These are phyloP conservation scores for Aspergillus neoniger DNA, from an alignment of 2,329 filamentous ascomycete genomes.

Conservation along the genomic window DNA sequence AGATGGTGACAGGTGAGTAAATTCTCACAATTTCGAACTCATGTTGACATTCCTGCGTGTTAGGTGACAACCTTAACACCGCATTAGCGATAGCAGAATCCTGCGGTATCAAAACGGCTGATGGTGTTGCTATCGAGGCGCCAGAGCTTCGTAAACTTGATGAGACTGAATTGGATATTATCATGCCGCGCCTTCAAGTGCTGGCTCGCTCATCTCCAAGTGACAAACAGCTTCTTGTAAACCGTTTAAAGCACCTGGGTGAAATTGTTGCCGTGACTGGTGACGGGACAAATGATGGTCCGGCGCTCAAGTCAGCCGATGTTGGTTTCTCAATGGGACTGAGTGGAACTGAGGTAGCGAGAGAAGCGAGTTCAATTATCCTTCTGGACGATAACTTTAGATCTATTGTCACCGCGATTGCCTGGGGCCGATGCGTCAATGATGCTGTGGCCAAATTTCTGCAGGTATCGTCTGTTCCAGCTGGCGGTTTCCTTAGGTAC, in stretches of 20 bases:
- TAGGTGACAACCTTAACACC: slow-evolving; percentile 67
- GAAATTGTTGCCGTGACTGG: slow-evolving; percentile 63
- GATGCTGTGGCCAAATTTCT: slow-evolving; percentile 67
- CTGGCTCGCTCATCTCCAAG: slow-evolving; percentile 64
- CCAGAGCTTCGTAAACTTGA: slow-evolving; percentile 62
- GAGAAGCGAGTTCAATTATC: slow-evolving; percentile 65
- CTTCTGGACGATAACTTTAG: slow-evolving; percentile 66
- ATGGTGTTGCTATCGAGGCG: slow-evolving; percentile 66
- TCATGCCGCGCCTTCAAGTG: slow-evolving; percentile 60
- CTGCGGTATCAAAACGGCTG: slow-evolving; percentile 64
- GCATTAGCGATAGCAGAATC: slow-evolving; percentile 70
- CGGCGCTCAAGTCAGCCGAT: slow-evolving; percentile 63
- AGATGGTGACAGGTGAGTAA: slow-evolving; percentile 17
- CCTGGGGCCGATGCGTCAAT: slow-evolving; percentile 66
- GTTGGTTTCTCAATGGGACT: slow-evolving; percentile 68
- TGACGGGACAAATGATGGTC: slow-evolving; percentile 65
- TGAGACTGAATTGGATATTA: slow-evolving; percentile 57
- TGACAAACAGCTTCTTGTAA: slow-evolving; percentile 64
- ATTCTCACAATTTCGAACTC: slow-evolving; percentile 57
- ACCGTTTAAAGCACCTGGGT: slow-evolving; percentile 57
- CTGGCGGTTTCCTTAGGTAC: too few relatives aligned
- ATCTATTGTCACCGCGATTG: slow-evolving; percentile 63
- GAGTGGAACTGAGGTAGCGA: slow-evolving; percentile 64
- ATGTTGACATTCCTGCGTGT: slow-evolving; percentile 68
- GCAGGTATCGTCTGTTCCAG: slow-evolving; percentile 35